phyloP scores from a whole-genome alignment of 2,329 filamentous ascomycete genomes.

The Xylariaceae sp. region DNA sequence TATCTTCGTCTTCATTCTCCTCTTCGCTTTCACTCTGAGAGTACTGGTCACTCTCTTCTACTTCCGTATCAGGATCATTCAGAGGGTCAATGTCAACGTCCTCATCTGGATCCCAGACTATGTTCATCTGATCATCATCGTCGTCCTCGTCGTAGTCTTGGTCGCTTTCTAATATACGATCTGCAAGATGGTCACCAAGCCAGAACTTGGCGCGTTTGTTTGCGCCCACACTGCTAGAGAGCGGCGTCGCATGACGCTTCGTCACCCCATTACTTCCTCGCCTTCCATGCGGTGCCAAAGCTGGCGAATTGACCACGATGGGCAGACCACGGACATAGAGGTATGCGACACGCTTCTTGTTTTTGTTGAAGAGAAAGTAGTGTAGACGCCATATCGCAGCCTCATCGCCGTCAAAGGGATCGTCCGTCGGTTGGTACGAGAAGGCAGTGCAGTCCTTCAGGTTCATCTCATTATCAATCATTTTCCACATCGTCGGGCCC shows the following conservation, averaged over 20 bases:
- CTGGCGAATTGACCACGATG: conserved; percentile 49
- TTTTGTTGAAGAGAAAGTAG: conserved; percentile 97
- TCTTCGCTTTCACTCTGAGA: conserved; percentile 35
- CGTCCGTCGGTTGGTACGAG: conserved; percentile 82
- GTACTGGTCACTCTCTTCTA: conserved; percentile 44
- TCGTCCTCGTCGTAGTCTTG: conserved; percentile 50
- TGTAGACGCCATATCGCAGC: conserved; percentile 92
- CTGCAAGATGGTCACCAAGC: conserved; percentile 66
- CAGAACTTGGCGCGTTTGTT: conserved; percentile 84
- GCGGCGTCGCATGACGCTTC: conserved; percentile 25
- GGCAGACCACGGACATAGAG: conserved; percentile 87
- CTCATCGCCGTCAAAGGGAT: conserved; percentile 88
- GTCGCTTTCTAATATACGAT: conserved; percentile 40
- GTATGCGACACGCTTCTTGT: conserved; percentile 88
- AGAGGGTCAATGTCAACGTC: conserved; percentile 54
- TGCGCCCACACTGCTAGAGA: conserved; percentile 42
- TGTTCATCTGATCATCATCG: conserved; percentile 39
- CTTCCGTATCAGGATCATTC: conserved; percentile 46
- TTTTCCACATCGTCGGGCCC: conserved; percentile 86
- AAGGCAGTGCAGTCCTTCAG: conserved; percentile 86
- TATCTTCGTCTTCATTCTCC: conserved; percentile 37
- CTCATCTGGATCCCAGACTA: conserved; percentile 53
- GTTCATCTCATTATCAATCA: conserved; percentile 92
- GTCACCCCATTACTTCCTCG: conserved; percentile 25
- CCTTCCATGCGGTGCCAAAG: conserved; percentile 20